Percentiles rank a stretch among this genome's conserved stretches.
These are phyloP conservation scores for Saccharomycopsis fermentans DNA, from an alignment of 805 yeast genomes.

Conservation along the genomic window DNA sequence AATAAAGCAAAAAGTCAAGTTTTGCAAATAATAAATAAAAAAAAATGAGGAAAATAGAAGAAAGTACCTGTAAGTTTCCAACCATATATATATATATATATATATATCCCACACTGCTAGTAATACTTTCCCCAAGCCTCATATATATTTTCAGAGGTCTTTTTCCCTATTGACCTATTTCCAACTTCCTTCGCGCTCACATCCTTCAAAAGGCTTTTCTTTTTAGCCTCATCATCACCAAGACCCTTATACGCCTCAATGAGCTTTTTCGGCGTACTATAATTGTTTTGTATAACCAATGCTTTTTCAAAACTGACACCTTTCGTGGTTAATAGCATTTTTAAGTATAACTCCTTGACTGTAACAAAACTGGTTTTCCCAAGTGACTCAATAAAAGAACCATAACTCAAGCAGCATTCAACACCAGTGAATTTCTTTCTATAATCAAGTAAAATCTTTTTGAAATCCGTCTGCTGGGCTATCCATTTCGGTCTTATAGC, in stretches of 20 bases:
- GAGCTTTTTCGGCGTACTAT: constrained; percentile 59
- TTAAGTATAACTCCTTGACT: constrained; percentile 62
- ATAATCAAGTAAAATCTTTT: constrained; percentile 32
- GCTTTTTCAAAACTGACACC: constrained; percentile 89
- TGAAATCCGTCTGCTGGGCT: constrained; percentile 42
- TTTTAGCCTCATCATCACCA: constrained; percentile 4
- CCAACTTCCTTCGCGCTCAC: constrained; percentile 12
- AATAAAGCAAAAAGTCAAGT: no score
- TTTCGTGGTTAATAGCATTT: constrained; percentile 65
- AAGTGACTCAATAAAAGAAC: constrained; percentile 54
- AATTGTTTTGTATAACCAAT: constrained; percentile 55
- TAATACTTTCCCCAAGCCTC: constrained; percentile 15
- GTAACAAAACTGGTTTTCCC: constrained; percentile 64
- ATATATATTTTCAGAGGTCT: constrained; percentile 12
- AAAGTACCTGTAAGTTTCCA: no score
- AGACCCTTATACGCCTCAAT: constrained; percentile 33
- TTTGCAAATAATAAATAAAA: not conserved
- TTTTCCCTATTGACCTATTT: constrained; percentile 12
- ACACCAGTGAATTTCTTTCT: constrained; percentile 33
- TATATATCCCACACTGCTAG: no score
- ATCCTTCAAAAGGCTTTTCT: constrained; percentile 5
- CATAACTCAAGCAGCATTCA: constrained; percentile 38
- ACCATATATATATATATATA: no score
- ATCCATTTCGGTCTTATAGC: constrained; percentile 45
- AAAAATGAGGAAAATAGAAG: not conserved